Evolutionary conservation across 1,284 basidiomycete species (phyloP).

Genomic region (Megacollybia platyphylla): DNA sequence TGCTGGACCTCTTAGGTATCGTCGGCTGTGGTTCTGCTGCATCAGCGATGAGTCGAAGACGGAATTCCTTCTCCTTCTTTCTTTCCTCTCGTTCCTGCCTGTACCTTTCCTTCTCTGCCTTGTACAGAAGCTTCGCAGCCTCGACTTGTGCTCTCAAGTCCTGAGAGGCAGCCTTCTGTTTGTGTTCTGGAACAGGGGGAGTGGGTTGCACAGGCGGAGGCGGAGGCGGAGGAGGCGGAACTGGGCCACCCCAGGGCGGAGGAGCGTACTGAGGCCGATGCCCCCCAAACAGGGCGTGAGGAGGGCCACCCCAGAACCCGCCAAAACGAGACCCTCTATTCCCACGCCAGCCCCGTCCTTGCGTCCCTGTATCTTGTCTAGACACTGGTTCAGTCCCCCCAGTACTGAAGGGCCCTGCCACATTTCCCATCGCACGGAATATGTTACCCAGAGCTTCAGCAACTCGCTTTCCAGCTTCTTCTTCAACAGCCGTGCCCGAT

Average conservation of each 20-base stretch:
- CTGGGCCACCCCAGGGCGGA: neutral
- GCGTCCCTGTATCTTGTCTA: neutral
- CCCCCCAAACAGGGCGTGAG: neutral
- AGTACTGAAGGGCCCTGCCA: neutral
- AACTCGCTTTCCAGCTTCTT: slow-evolving; percentile 3
- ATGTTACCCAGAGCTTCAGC: slow-evolving; percentile 3
- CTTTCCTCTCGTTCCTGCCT: slow-evolving; percentile 41
- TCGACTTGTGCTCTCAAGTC: slow-evolving; percentile 49
- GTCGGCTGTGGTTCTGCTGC: neutral
- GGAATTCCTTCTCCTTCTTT: slow-evolving; percentile 25
- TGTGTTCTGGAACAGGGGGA: neutral
- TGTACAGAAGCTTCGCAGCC: slow-evolving; percentile 54
- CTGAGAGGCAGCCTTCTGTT: slow-evolving; percentile 17
- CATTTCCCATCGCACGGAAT: slow-evolving; percentile 1
- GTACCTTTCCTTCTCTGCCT: slow-evolving; percentile 56
- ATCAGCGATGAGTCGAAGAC: slow-evolving; percentile 2
- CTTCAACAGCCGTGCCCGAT: neutral
- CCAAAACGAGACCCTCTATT: slow-evolving; percentile 2
- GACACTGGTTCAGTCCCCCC: neutral
- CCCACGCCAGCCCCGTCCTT: neutral
- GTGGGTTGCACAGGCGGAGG: slow-evolving; percentile 6
- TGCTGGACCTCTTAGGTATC: neutral
- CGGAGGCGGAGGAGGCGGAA: slow-evolving; percentile 7
- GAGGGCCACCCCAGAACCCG: neutral
- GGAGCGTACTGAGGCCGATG: neutral